phyloP scores from a whole-genome alignment of 2,329 filamentous ascomycete species.

The Aureobasidium vineae region DNA sequence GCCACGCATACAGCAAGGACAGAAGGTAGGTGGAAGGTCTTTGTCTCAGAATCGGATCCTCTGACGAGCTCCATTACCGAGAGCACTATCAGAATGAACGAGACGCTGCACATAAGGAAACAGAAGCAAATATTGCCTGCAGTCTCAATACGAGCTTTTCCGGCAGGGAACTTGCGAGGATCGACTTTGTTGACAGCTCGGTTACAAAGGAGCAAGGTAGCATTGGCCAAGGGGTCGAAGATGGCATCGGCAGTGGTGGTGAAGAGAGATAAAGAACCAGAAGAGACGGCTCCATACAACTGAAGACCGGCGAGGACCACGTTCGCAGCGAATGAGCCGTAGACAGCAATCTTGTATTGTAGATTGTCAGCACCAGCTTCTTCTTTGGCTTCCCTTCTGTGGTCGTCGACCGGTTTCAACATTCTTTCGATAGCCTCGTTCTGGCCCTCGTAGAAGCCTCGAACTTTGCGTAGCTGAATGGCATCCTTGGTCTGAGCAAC shows the following conservation, averaged over 20 bases:
- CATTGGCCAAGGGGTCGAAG: constrained; percentile 87
- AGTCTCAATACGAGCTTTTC: constrained; percentile 91
- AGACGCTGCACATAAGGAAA: constrained; percentile 92
- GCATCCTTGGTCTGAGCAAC: constrained; percentile 45
- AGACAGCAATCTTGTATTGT: constrained; percentile 67
- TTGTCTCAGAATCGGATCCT: constrained; percentile 45
- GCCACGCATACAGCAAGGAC: constrained; percentile 82
- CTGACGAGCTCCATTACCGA: constrained; percentile 68
- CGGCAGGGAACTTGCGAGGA: constrained; percentile 79
- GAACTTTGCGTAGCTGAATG: constrained; percentile 57
- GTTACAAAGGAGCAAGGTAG: constrained; percentile 82
- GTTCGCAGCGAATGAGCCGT: constrained; percentile 73
- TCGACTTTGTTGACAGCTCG: constrained; percentile 88
- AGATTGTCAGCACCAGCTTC: constrained; percentile 78
- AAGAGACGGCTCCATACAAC: constrained; percentile 82
- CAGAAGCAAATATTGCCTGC: constrained; percentile 96
- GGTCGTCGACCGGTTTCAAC: constrained; percentile 90
- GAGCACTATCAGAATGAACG: constrained; percentile 87
- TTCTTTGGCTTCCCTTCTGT: constrained; percentile 75
- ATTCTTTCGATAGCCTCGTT: constrained; percentile 92
- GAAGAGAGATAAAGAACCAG: constrained; percentile 90
- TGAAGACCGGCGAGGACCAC: constrained; percentile 75
- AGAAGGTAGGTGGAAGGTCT: constrained; percentile 71
- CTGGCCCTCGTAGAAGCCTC: constrained; percentile 83
- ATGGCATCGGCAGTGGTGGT: constrained; percentile 96